Evolutionary conservation across 768 basidiomycete species (phyloP).

Genomic region (Boletus rubropictus): DNA sequence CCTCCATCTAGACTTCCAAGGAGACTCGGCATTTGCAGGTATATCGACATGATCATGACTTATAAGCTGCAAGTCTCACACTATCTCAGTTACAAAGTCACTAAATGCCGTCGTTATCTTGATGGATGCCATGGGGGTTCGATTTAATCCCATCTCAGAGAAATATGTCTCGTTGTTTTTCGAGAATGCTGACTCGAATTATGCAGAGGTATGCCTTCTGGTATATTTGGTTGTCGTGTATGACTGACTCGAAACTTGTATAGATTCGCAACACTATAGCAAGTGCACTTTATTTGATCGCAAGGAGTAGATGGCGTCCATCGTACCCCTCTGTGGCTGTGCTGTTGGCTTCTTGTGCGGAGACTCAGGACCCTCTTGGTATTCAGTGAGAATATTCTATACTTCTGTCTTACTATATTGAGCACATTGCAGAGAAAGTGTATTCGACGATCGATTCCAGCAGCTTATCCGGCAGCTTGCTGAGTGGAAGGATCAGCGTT

Average conservation of each 20-base stretch:
- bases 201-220: constrained; percentile 61
- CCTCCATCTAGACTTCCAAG: constrained; percentile 74
- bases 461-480: constrained; percentile 56
- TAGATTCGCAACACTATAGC: constrained; percentile 71
- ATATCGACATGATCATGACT: constrained; percentile 23
- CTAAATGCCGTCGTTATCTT: constrained; percentile 61
- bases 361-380: constrained; percentile 50
- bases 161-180: constrained; percentile 67
- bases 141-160: constrained; percentile 63
- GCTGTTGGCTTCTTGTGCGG: constrained; percentile 51
- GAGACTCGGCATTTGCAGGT: constrained; percentile 86
- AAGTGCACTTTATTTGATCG: constrained; percentile 53
- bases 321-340: constrained; percentile 50
- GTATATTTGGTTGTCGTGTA: not conserved
- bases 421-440: constrained; percentile 40
- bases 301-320: constrained; percentile 63
- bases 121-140: constrained; percentile 58
- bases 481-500: constrained; percentile 65
- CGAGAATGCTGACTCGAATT: constrained; percentile 72
- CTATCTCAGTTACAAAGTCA: constrained; percentile 63
- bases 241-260: constrained; percentile 3
- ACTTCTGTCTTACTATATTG: not conserved
- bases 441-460: constrained; percentile 52
- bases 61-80: constrained; percentile 4
- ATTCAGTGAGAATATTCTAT: constrained; percentile 41